Percentiles rank a stretch among this genome's conserved stretches.
phyloP scores from a whole-genome alignment of 495 filamentous ascomycete genomes.

The Corynascus novoguineensis region DNA sequence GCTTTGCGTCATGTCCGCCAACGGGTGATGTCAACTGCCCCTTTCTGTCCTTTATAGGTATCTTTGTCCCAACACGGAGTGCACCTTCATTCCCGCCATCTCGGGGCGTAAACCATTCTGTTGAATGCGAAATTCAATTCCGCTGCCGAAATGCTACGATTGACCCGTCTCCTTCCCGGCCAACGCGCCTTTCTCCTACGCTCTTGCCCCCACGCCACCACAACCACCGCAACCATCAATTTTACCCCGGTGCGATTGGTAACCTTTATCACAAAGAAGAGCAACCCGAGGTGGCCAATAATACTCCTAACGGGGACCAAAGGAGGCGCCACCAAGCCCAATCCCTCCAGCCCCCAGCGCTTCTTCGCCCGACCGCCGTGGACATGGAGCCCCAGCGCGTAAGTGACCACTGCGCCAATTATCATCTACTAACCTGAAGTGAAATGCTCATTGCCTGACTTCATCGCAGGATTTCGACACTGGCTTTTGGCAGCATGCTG shows the following conservation, averaged over 20 bases:
- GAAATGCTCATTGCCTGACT: too few relatives aligned
- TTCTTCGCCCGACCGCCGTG: neutral
- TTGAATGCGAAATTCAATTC: neutral
- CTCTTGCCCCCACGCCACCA: neutral
- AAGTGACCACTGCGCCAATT: neutral
- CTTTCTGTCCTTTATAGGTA: too few relatives aligned
- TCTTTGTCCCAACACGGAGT: too few relatives aligned
- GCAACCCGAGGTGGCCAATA: neutral
- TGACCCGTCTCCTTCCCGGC: neutral
- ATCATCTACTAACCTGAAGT: neutral
- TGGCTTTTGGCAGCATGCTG: neutral
- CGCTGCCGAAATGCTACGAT: neutral
- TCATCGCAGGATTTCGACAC: neutral
- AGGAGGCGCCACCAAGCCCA: neutral
- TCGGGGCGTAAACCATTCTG: too few relatives aligned
- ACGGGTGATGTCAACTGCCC: neutral
- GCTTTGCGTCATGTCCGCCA: neutral
- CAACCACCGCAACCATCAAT: neutral
- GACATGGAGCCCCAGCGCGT: constrained; percentile 1
- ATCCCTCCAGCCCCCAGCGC: neutral
- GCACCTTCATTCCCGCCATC: too few relatives aligned
- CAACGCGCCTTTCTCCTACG: constrained; percentile 1
- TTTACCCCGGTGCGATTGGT: neutral
- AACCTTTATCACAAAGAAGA: constrained; percentile 2
- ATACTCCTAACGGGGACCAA: neutral